Evolutionary conservation across 106 monocot species (phyloP), one percentile per base, ranked within the genome.

Genomic region (Acorus gramineus): DNA sequence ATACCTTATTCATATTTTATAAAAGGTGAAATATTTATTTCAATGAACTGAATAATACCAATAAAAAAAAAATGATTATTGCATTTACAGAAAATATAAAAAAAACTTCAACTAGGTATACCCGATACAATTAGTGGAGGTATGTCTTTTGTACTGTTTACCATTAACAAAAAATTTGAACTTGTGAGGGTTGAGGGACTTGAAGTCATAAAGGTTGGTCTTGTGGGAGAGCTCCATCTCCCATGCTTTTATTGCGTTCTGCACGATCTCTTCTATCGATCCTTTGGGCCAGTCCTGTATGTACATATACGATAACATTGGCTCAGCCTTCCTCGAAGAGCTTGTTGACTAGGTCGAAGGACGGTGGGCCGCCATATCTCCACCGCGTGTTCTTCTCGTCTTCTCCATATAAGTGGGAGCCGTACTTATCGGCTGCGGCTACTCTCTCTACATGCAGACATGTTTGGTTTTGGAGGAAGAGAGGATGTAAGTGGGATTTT

Each of bases 191-290:
- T 79, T 81, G 7, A 91, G 78, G 62, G 86, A 64, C 74, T 86
- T 91, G 76, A 83, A 91, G 69, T 91, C 86, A 11, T 45, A 50
- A 2, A 86, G 66, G 43, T 62, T 62, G 42, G 74, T 76, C 71
- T 91, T 91, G 75, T 89, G 86, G 2, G 86, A 78, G 28, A 90
- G 69, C 73, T 90, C 90, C 90, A 90, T 90, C 80, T 86, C 86
- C 80, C 83, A 91, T 10, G 83, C 81, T 73, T 91, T 91, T 10
- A 91, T 77, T 6, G 83, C 78, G 69, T 84, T 86, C 63, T 92
- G 91, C 49, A 92, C 77, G n/a, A 50, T 79, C 69, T 84, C 90
- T 49, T 91, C 86, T 14, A 91, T 49, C 3, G 86, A 91, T n/a
- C 81, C 81, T 42, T 65, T 60, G 28, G 81, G 78, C 84, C 84